Base-by-base conservation (phyloP, 331 rosid genomes). In the Quercus tomentella region DNA sequence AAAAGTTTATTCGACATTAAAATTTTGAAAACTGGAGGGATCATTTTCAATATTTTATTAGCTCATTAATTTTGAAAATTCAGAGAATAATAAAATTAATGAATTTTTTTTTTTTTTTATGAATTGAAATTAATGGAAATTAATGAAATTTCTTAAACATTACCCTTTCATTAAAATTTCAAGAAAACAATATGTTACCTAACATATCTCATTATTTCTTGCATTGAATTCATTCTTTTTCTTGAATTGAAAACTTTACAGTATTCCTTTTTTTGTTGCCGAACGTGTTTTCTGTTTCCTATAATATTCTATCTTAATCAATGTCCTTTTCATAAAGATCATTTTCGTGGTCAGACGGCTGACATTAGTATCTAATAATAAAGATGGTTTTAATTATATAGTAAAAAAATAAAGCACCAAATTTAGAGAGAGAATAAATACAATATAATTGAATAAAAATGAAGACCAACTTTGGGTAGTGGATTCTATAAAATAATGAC, bases 221-320 rank as follows among this genome's bases (percentile, higher is more conserved):
- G 54, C 54, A 49, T 57, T 49, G 54, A 11, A 49, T 20, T 0
- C 20, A 55, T 10, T 28, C 58, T 72, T 21, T 22, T 20, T 17
- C 77, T 31, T 72, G 45, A 62, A 5, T 73, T 23, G 28, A 63
- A 37, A 5, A 37, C 23, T 41, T 43, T 68, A 67, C 31, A 18
- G 56, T 9, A 23, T 31, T 11, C 7, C 33, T 1, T 45, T 14
- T n/a, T 21, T 33, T 5, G 69, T 49, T 72, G 54, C 30, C 7
- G n/a, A 72, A 62, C 58, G 66, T 76, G 73, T 55, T 72, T 72
- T 43, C 35, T 45, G 74, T 25, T 41, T 31, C 68, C 43, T 51
- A 49, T 11, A 26, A 49, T 11, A 45, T 22, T 41, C 56, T 6
- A 56, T 54, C 21, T 25, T 16, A 28, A 12, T 41, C 35, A 69